Conservation (phyloP, 208 protist species). For the Herpetomonas muscarum region DNA sequence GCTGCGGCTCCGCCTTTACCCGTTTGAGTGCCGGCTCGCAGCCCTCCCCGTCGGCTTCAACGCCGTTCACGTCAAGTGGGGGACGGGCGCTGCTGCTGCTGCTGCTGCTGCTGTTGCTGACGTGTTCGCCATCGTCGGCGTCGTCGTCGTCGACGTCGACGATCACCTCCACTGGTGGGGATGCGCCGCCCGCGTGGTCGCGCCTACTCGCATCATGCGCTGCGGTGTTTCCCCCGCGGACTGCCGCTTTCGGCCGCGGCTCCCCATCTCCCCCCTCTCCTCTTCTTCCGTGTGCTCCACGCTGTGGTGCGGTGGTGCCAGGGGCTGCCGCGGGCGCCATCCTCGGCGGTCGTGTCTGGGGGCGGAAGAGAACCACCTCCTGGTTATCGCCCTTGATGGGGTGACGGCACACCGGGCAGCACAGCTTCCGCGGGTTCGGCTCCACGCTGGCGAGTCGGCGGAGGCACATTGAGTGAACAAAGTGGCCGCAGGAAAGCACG, state of each 20-base stretch:
- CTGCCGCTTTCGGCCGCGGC: too few relatives aligned
- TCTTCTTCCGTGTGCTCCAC: too few relatives aligned
- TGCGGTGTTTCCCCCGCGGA: too few relatives aligned
- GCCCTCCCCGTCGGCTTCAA: background rate
- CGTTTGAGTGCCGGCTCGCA: background rate
- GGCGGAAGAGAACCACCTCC: slow-evolving; percentile 50
- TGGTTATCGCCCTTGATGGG: slow-evolving; percentile 13
- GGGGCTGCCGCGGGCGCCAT: background rate
- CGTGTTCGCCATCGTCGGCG: background rate
- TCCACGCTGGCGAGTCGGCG: slow-evolving; percentile 66
- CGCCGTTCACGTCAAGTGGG: background rate
- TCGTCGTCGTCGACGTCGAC: background rate
- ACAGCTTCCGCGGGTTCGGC: slow-evolving; percentile 7
- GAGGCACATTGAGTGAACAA: slow-evolving; percentile 68
- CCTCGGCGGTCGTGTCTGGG: slow-evolving; percentile 18
- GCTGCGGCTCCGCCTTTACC: background rate
- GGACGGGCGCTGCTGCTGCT: slow-evolving; percentile 6
- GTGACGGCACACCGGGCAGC: slow-evolving; percentile 73
- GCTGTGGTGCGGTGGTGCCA: too few relatives aligned
- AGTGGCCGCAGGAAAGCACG: slow-evolving; percentile 51
- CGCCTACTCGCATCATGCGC: too few relatives aligned
- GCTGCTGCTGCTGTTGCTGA: background rate
- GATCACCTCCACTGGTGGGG: too few relatives aligned
- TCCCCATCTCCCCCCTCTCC: too few relatives aligned
- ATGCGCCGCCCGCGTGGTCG: too few relatives aligned